Evolutionary conservation across 257 asterid species (phyloP).

Genomic region (Euphrasia confusa): DNA sequence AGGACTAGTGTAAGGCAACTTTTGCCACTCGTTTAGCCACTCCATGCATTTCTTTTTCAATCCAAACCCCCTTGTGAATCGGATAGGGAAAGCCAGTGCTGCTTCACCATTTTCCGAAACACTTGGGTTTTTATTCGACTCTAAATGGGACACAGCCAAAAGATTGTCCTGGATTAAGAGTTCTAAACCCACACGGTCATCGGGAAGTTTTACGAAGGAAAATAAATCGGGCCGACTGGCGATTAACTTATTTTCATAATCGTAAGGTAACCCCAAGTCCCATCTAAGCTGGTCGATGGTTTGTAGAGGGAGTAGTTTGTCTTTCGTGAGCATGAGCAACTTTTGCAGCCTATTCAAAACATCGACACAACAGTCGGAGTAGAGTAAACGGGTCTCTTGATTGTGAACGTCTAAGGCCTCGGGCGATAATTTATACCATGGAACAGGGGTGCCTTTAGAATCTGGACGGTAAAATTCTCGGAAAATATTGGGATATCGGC

Average conservation of each 20-base stretch:
- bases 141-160: slow-evolving; percentile 61
- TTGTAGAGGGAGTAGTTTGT: slow-evolving; percentile 66
- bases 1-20: slow-evolving; percentile 78
- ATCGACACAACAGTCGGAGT: slow-evolving; percentile 40
- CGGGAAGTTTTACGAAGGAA: slow-evolving; percentile 47
- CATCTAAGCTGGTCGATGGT: slow-evolving; percentile 79
- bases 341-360: slow-evolving; percentile 62
- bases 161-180: slow-evolving; percentile 58
- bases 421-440: slow-evolving; percentile 58
- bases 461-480: slow-evolving; percentile 54
- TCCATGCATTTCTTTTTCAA: slow-evolving; percentile 77
- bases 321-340: slow-evolving; percentile 68
- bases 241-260: slow-evolving; percentile 41
- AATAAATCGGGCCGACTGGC: slow-evolving; percentile 46
- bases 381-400: slow-evolving; percentile 37
- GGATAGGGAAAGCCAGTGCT: slow-evolving; percentile 57
- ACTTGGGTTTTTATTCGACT: slow-evolving; percentile 30
- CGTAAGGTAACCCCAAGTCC: slow-evolving; percentile 79
- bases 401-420: slow-evolving; percentile 41
- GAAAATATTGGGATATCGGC: slow-evolving; percentile 76
- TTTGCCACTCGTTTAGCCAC: slow-evolving; percentile 95
- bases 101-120: slow-evolving; percentile 22
- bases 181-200: slow-evolving; percentile 64
- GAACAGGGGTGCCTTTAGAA: slow-evolving; percentile 75
- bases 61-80: slow-evolving; percentile 85